A percentile compares a stretch with the other conserved stretches of the same genome.
Evolutionary conservation across 2,329 filamentous ascomycete species (phyloP).

Genomic region (Tolypocladium capitatum): DNA sequence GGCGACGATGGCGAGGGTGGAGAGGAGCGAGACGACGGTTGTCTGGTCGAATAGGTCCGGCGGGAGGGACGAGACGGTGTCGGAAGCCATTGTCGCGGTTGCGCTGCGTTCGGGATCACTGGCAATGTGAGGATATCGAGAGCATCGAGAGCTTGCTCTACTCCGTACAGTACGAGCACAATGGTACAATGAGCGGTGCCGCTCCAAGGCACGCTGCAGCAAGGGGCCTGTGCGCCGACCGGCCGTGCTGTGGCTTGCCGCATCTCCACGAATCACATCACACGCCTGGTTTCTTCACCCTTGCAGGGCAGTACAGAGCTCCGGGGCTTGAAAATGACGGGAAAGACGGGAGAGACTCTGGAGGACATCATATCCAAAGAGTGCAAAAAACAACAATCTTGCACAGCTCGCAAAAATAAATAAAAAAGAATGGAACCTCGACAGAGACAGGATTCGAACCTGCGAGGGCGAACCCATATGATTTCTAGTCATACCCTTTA

Average conservation of each 20-base stretch:
- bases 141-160: no score
- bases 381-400: neutral
- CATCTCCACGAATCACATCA: neutral
- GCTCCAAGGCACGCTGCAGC: no score
- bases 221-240: neutral
- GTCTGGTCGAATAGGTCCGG: slow-evolving; percentile 46
- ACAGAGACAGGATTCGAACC: slow-evolving; percentile 12
- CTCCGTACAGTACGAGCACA: no score
- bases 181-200: no score
- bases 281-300: neutral
- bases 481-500: slow-evolving; percentile 10
- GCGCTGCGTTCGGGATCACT: neutral
- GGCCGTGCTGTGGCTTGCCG: neutral
- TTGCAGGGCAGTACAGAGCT: no score
- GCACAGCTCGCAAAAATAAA: no score
- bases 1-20: slow-evolving; percentile 37
- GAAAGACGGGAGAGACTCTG: neutral
- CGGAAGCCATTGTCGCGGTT: slow-evolving; percentile 4
- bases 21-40: slow-evolving; percentile 44
- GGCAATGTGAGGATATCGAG: no score
- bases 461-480: slow-evolving; percentile 10
- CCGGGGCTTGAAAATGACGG: no score
- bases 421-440: slow-evolving; percentile 3
- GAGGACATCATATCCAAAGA: no score
- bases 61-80: slow-evolving; percentile 23